Percentiles rank a stretch among this genome's conserved stretches.
These are phyloP conservation scores for Pichia sp. DNA, from an alignment of 1,139 yeast genomes.

Conservation along the genomic window DNA sequence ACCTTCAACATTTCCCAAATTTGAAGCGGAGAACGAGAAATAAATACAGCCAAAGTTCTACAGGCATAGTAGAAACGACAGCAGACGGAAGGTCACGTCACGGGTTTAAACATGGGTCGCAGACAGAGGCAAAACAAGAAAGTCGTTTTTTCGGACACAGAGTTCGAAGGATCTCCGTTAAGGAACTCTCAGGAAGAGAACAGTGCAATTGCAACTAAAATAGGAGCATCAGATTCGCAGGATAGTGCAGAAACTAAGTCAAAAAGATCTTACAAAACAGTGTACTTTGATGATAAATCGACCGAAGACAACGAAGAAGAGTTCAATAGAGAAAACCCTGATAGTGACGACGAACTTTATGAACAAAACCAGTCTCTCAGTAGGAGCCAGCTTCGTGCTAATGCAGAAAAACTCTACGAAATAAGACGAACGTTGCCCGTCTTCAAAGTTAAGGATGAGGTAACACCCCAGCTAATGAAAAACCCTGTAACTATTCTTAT, in stretches of 20 bases:
- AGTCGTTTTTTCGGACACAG: slow-evolving; percentile 21
- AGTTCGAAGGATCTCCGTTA: slow-evolving; percentile 5
- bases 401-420: slow-evolving; percentile 45
- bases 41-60: background rate
- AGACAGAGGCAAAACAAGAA: slow-evolving; percentile 25
- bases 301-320: slow-evolving; percentile 31
- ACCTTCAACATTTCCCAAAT: background rate
- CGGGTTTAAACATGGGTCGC: slow-evolving; percentile 7
- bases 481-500: slow-evolving; percentile 75
- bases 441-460: slow-evolving; percentile 62
- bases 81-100: no score
- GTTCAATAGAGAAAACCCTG: slow-evolving; percentile 25
- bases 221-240: background rate
- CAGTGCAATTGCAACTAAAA: background rate
- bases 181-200: background rate
- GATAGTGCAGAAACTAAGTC: background rate
- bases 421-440: slow-evolving; percentile 67
- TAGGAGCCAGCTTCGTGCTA: slow-evolving; percentile 32
- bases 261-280: slow-evolving; percentile 7
- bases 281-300: slow-evolving; percentile 15
- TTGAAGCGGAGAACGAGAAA: background rate
- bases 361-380: slow-evolving; percentile 12
- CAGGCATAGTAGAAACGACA: no score
- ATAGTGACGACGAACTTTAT: slow-evolving; percentile 21
- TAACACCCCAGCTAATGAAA: slow-evolving; percentile 49